Percentiles rank a stretch among this genome's conserved stretches.
phyloP scores from a whole-genome alignment of 345 rosid species.

The Citrus inodora region DNA sequence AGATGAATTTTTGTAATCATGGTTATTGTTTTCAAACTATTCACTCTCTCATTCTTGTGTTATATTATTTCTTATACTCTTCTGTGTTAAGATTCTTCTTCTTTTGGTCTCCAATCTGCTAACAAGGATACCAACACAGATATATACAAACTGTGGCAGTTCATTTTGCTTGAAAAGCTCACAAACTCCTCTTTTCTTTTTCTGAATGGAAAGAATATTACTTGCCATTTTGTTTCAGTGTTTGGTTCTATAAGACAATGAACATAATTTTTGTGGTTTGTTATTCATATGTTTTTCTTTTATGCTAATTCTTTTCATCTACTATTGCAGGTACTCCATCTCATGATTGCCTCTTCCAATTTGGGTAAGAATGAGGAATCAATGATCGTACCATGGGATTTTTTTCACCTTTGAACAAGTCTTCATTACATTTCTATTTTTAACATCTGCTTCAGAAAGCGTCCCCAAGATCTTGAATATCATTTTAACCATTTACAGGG shows the following conservation, averaged over 20 bases:
- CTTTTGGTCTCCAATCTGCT: neutral
- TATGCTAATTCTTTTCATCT: neutral
- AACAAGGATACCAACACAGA: neutral
- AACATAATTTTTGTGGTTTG: neutral
- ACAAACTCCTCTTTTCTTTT: neutral
- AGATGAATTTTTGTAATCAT: neutral
- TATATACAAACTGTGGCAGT: neutral
- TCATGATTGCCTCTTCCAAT: conserved; percentile 43
- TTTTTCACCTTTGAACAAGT: neutral
- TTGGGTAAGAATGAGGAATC: conserved; percentile 29
- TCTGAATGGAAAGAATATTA: neutral
- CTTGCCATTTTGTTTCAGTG: neutral
- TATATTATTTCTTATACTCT: neutral
- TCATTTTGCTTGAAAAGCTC: neutral
- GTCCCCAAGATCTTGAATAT: neutral
- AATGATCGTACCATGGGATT: neutral
- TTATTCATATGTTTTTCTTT: neutral
- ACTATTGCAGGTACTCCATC: conserved; percentile 36
- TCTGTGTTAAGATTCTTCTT: neutral
- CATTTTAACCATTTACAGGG: neutral
- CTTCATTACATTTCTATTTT: neutral
- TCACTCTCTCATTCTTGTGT: neutral
- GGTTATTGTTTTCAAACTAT: neutral
- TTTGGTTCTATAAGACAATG: neutral
- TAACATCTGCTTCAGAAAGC: neutral